These are phyloP conservation scores for Beauveria australis DNA, from an alignment of 2,329 filamentous ascomycete species.

Conservation along the genomic window DNA sequence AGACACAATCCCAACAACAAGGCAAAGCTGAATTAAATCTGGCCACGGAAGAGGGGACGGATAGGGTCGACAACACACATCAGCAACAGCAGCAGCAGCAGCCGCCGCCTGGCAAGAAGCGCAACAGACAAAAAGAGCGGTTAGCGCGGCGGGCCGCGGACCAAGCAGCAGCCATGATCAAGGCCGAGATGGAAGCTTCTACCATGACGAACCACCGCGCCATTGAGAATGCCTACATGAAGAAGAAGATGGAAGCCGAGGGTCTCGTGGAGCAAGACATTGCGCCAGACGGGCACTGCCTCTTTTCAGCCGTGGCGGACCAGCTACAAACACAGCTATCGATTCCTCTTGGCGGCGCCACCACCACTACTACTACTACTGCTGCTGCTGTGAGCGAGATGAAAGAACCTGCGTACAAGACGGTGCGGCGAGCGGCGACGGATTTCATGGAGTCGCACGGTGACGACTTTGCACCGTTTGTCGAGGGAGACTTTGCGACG, in stretches of 20 bases:
- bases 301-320: constrained; percentile 87
- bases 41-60: background rate
- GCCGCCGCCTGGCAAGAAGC: constrained; percentile 51
- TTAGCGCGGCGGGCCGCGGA: constrained; percentile 84
- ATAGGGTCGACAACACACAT: constrained; percentile 12
- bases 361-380: background rate
- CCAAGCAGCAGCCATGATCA: constrained; percentile 57
- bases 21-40: constrained; percentile 18
- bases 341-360: constrained; percentile 15
- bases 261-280: constrained; percentile 70
- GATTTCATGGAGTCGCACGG: constrained; percentile 65
- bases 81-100: constrained; percentile 14
- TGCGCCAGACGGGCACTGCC: constrained; percentile 83
- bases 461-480: constrained; percentile 78
- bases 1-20: constrained; percentile 14
- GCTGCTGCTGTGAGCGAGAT: background rate
- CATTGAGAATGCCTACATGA: constrained; percentile 64
- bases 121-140: constrained; percentile 85
- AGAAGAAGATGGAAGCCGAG: constrained; percentile 53
- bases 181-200: constrained; percentile 68
- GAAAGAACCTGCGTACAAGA: constrained; percentile 47
- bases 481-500: constrained; percentile 61
- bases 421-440: constrained; percentile 63
- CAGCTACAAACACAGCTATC: constrained; percentile 46
- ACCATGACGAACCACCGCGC: constrained; percentile 65